Percentiles rank a stretch among this genome's conserved stretches.
These are phyloP conservation scores for Nakazawaea populi DNA, from an alignment of 805 yeast genomes.

Conservation along the genomic window DNA sequence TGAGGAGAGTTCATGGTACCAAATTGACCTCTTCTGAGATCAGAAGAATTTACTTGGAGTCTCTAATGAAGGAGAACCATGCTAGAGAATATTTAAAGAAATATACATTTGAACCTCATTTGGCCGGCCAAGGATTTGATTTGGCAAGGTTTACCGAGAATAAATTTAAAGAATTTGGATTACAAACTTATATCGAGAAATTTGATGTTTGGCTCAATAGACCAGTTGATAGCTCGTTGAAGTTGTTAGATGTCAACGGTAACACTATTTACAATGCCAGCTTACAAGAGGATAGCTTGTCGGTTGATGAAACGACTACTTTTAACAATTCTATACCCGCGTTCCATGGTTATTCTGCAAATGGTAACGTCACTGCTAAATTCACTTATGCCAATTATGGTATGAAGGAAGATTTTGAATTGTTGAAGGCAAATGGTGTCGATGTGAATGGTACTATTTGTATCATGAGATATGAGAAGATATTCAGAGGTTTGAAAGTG, in stretches of 20 bases:
- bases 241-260: constrained; percentile 28
- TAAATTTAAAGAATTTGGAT: constrained; percentile 46
- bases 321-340: constrained; percentile 38
- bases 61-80: constrained; percentile 27
- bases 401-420: constrained; percentile 43
- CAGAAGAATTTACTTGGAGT: constrained; percentile 49
- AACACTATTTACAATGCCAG: constrained; percentile 39
- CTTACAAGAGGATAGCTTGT: constrained; percentile 41
- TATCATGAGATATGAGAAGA: constrained; percentile 44
- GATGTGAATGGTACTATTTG: constrained; percentile 51
- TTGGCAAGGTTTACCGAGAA: constrained; percentile 44
- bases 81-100: constrained; percentile 28
- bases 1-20: constrained; percentile 66
- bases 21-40: constrained; percentile 63
- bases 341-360: constrained; percentile 60
- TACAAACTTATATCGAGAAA: constrained; percentile 42
- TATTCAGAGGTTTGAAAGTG: constrained; percentile 51
- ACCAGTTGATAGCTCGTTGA: constrained; percentile 41
- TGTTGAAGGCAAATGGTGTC: constrained; percentile 32
- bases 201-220: constrained; percentile 52
- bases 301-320: constrained; percentile 33
- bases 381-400: constrained; percentile 63
- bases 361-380: constrained; percentile 50
- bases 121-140: constrained; percentile 39
- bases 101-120: constrained; percentile 36